phyloP scores from a whole-genome alignment of 1,139 yeast species.

The Lodderomyces jiufengensis region DNA sequence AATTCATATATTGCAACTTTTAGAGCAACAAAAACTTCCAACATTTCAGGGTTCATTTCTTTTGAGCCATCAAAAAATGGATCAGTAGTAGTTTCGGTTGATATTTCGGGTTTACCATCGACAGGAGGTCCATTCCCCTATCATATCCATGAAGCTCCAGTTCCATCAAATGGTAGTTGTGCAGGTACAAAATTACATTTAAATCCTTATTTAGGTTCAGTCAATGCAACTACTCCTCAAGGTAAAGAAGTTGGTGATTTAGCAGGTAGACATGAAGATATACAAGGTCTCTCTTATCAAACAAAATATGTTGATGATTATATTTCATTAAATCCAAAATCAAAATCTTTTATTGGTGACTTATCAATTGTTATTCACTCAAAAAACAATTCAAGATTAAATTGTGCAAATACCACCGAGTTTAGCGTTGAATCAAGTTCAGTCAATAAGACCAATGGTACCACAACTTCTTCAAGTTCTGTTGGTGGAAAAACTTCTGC shows the following conservation, averaged over 20 bases:
- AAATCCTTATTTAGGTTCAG: conserved; percentile 37
- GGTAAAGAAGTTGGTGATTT: conserved; percentile 40
- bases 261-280: conserved; percentile 39
- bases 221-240: conserved; percentile 23
- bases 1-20: conserved; percentile 17
- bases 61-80: conserved; percentile 33
- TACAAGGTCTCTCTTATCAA: conserved; percentile 21
- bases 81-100: conserved; percentile 29
- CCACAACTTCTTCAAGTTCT: conserved; percentile 3
- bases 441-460: conserved; percentile 2
- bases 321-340: conserved; percentile 35
- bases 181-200: conserved; percentile 36
- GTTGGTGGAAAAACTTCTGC: conserved; percentile 12
- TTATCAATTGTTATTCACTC: conserved; percentile 39
- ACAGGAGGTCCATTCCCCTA: conserved; percentile 41
- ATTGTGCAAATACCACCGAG: conserved; percentile 39
- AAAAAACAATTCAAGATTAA: conserved; percentile 29
- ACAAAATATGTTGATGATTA: conserved; percentile 32
- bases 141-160: conserved; percentile 38
- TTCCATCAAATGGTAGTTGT: conserved; percentile 40
- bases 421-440: conserved; percentile 4
- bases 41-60: conserved; percentile 25
- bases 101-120: conserved; percentile 32
- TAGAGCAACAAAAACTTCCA: conserved; percentile 6
- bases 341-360: conserved; percentile 35